Conservation (phyloP, 805 yeast species). For the Saccharomycopsis sp. region DNA sequence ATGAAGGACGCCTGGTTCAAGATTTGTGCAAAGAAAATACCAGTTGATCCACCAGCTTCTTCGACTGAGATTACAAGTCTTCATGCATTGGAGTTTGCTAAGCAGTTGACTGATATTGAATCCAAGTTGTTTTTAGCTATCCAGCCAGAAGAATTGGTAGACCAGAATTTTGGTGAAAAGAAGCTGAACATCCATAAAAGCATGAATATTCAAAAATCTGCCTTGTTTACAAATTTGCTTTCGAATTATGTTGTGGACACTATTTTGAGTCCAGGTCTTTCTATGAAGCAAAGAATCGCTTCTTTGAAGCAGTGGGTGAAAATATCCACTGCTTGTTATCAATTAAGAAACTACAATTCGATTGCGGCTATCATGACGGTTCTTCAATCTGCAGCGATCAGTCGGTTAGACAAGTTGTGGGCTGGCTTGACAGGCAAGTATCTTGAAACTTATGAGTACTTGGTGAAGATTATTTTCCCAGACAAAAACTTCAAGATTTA, state of each 20-base stretch:
- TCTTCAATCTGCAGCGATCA: constrained; percentile 61
- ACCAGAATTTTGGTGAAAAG: constrained; percentile 53
- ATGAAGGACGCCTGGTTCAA: constrained; percentile 44
- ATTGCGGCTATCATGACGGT: constrained; percentile 73
- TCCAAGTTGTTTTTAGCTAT: constrained; percentile 55
- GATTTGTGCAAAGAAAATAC: constrained; percentile 37
- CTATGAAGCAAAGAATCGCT: constrained; percentile 40
- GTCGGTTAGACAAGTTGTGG: constrained; percentile 58
- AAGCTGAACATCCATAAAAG: constrained; percentile 40
- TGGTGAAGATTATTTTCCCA: constrained; percentile 64
- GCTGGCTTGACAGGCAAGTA: constrained; percentile 48
- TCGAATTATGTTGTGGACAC: constrained; percentile 69
- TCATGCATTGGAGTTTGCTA: constrained; percentile 67
- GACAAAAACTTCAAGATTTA: constrained; percentile 64
- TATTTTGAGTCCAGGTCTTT: constrained; percentile 42
- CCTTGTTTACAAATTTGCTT: constrained; percentile 60
- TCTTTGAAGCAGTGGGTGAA: constrained; percentile 65
- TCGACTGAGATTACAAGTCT: constrained; percentile 37
- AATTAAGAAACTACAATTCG: constrained; percentile 68
- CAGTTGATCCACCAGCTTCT: constrained; percentile 10
- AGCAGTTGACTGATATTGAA: constrained; percentile 67
- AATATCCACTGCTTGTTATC: constrained; percentile 61
- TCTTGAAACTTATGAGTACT: constrained; percentile 49
- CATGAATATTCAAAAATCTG: constrained; percentile 45
- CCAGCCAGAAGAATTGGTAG: constrained; percentile 55